Base-by-base conservation (phyloP, 1,284 basidiomycete species). In the Ceratobasidium sp. region DNA sequence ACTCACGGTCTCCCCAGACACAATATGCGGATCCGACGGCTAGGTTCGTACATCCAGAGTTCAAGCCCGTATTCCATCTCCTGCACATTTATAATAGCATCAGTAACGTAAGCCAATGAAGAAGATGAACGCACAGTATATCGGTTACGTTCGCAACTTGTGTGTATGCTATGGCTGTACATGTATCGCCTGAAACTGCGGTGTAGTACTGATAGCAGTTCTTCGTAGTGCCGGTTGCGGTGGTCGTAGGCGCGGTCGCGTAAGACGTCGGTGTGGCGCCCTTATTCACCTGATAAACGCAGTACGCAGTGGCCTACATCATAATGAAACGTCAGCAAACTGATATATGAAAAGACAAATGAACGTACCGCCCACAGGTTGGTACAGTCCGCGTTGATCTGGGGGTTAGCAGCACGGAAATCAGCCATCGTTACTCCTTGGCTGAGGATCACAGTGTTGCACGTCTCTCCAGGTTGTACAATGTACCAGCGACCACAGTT, bases 171-270 rank as follows among this genome's bases (percentile, higher is more conserved):
- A 59, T 59, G 1, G 57, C 57, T 6, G 57, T 59, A 23, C 57
- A 59, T 8, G 57, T 43, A 32, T 59, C 57, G 13, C 57, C 57
- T 7, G 57, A 59, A 16, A 59, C 14, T 8, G 57, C 57, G 13
- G 57, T 59, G 28, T 59, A 59, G 44, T 59, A 59, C 28, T 44
- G 16, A 18, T 59, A 59, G 28, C 57, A 59, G 57, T 59, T 59
- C 57, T 59, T 59, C 38, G 57, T 59, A 1, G 57, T 59, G 11
- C 57, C 57, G 21, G 16, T 59, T 13, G 57, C 57, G 28, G 44
- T 59, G n/a, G 23, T 59, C 7, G 57, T 38, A 13, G 57, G 57
- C 6, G 38, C 57, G 14, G 35, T 35, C 7, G 38, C 57, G 18
- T 59, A 59, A 21, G 57, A 59, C 16, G 35, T 23, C 14, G 57